Conservation (phyloP, 768 basidiomycete species). For the Tricholoma flavovirens region DNA sequence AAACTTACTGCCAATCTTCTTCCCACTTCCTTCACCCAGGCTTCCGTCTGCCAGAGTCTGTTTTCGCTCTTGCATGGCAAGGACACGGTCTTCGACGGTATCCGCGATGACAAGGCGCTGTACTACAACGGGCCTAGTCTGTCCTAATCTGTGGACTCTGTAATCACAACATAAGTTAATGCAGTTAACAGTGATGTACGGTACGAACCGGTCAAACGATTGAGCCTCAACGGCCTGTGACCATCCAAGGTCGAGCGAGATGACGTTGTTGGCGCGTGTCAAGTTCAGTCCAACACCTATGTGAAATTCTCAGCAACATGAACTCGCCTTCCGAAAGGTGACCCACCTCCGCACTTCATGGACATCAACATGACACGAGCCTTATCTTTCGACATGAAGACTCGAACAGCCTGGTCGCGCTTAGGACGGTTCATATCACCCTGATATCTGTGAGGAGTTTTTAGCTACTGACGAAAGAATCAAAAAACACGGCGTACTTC, state of each 20-base stretch:
- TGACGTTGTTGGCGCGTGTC: conserved; percentile 59
- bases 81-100: conserved; percentile 68
- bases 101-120: conserved; percentile 52
- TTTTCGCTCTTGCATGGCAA: conserved; percentile 59
- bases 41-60: conserved; percentile 55
- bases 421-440: conserved; percentile 51
- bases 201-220: conserved; percentile 44
- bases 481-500: conserved; percentile 31
- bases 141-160: conserved; percentile 50
- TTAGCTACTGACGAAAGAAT: neutral
- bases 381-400: conserved; percentile 57
- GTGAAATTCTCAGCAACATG: neutral
- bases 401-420: conserved; percentile 48
- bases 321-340: neutral
- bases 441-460: conserved; percentile 40
- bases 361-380: conserved; percentile 58
- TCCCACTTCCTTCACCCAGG: conserved; percentile 55
- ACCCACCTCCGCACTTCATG: conserved; percentile 53
- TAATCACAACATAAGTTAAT: conserved; percentile 4
- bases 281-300: conserved; percentile 50
- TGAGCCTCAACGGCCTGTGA: conserved; percentile 58
- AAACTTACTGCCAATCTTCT: conserved; percentile 50
- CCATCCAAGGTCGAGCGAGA: conserved; percentile 61
- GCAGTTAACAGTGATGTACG: conserved; percentile 3
- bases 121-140: conserved; percentile 44